phyloP scores from a whole-genome alignment of 176 grass and related monocot species.

The Areca catechu region DNA sequence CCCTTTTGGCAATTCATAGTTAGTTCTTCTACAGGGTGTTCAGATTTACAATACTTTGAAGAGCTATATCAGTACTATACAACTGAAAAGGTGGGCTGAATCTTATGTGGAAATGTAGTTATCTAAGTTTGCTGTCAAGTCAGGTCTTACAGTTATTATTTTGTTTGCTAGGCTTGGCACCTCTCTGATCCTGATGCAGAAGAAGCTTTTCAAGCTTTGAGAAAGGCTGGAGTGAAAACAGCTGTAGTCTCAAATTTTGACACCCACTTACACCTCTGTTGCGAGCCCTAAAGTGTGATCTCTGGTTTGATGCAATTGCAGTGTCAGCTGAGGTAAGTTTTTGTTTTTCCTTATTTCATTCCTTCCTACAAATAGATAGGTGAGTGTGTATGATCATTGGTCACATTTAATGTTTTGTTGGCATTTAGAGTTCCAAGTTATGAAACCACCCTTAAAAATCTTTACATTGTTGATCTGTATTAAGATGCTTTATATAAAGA shows the following conservation, averaged over 20 bases:
- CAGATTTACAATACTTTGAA: conserved; percentile 85
- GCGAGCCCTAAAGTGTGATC: conserved; percentile 70
- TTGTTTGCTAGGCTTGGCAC: conserved; percentile 62
- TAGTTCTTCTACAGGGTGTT: conserved; percentile 81
- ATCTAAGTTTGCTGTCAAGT: conserved; percentile 1
- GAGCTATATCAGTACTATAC: conserved; percentile 89
- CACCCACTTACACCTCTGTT: conserved; percentile 73
- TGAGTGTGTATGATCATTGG: no score
- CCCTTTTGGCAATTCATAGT: conserved; percentile 92
- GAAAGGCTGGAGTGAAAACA: conserved; percentile 82
- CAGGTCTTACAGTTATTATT: conserved; percentile 20
- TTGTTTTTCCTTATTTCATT: background rate
- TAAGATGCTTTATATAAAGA: no score
- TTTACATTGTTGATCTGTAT: no score
- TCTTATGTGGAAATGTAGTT: background rate
- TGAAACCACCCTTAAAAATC: no score
- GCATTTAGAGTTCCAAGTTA: no score
- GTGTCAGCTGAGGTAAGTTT: conserved; percentile 70
- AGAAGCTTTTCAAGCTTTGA: conserved; percentile 60
- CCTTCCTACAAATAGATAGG: no score
- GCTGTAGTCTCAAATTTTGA: conserved; percentile 97
- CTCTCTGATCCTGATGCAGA: conserved; percentile 77
- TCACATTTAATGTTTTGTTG: no score
- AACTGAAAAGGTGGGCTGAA: conserved; percentile 67
- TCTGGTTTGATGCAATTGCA: conserved; percentile 91